Conservation (phyloP, 257 asterid species). For the Nicotiana paniculata region DNA sequence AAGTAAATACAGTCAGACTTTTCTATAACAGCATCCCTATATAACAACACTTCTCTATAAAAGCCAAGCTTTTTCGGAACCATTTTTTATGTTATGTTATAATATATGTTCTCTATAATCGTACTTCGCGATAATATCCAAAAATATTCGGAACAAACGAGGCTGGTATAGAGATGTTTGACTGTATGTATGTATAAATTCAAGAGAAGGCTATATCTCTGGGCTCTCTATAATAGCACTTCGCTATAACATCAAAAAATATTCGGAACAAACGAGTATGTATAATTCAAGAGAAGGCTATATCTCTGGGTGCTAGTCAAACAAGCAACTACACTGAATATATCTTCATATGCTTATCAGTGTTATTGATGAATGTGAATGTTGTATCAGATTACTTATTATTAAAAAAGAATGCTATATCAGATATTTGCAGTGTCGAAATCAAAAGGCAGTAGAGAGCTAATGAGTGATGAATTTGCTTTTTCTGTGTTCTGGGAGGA, state of each 20-base stretch:
- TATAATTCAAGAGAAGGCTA: background rate
- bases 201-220: too few species aligned
- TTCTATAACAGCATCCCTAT: too few species aligned
- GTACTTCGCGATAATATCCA: too few species aligned
- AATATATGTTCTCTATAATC: too few species aligned
- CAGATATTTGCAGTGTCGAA: background rate
- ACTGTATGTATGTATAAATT: too few species aligned
- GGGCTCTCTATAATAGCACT: too few species aligned
- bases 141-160: too few species aligned
- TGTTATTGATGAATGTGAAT: background rate
- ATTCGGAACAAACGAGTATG: background rate
- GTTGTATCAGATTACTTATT: background rate
- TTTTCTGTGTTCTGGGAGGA: background rate
- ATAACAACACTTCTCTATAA: too few species aligned
- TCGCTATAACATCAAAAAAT: too few species aligned
- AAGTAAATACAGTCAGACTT: background rate
- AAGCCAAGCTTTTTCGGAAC: too few species aligned
- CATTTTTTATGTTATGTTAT: too few species aligned
- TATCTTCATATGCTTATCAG: background rate
- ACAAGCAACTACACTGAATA: background rate
- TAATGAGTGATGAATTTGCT: background rate
- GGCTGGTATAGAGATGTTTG: too few species aligned
- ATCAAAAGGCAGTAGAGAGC: background rate
- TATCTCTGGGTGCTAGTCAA: background rate
- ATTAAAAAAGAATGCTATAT: background rate